A percentile compares a stretch with the other conserved stretches of the same genome.
Evolutionary conservation across 2,329 filamentous ascomycete species (phyloP).

Genomic region (Fusarium caatingaense): DNA sequence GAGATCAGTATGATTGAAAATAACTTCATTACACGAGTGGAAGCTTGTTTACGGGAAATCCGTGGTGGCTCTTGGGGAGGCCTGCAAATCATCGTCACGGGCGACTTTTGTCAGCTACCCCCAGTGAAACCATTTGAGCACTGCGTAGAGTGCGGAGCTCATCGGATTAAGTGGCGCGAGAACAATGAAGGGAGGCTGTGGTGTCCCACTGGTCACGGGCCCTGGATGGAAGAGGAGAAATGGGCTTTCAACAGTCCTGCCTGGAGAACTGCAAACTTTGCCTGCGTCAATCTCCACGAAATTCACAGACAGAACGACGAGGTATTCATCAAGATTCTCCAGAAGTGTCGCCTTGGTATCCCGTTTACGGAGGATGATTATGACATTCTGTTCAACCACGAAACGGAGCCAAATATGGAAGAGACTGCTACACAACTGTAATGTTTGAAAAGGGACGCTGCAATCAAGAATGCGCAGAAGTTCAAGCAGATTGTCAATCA

Average conservation of each 20-base stretch:
- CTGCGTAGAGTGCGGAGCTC: constrained; percentile 36
- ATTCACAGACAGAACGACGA: constrained; percentile 69
- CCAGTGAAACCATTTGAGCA: constrained; percentile 65
- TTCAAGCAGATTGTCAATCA: not conserved
- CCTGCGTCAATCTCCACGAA: constrained; percentile 62
- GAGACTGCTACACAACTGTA: constrained; percentile 35
- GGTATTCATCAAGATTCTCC: constrained; percentile 65
- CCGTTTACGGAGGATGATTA: constrained; percentile 52
- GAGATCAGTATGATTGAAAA: constrained; percentile 75
- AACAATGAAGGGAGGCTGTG: not conserved
- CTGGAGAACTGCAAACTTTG: constrained; percentile 67
- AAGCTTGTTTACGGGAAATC: constrained; percentile 39
- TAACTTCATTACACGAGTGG: constrained; percentile 46
- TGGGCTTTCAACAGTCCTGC: constrained; percentile 69
- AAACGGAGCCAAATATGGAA: constrained; percentile 42
- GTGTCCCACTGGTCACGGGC: not conserved
- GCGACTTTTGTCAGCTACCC: constrained; percentile 70
- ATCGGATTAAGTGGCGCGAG: too few species aligned
- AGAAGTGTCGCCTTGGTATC: constrained; percentile 64
- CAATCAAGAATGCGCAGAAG: not conserved
- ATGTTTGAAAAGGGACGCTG: not conserved
- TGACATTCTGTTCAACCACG: constrained; percentile 58
- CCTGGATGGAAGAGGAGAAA: constrained; percentile 55
- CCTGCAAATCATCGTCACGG: constrained; percentile 43
- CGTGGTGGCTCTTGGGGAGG: constrained; percentile 33